Evolutionary conservation across 176 grass and related monocot species (phyloP).

Genomic region (Musa acuminata): DNA sequence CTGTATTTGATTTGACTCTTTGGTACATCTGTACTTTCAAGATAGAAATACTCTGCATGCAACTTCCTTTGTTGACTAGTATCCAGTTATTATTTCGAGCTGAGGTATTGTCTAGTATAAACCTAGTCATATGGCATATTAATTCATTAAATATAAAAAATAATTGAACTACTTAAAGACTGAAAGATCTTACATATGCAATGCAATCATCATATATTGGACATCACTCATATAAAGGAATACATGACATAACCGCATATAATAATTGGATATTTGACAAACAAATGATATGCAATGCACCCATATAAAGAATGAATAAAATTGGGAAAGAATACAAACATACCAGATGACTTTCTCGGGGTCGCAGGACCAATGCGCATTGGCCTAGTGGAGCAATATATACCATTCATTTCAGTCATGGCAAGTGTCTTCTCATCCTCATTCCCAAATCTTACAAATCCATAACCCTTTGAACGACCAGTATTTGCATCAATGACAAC

Average conservation of each 20-base stretch:
- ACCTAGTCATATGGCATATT: no score
- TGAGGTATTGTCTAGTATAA: no score
- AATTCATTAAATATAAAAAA: neutral
- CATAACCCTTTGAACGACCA: conserved; percentile 91
- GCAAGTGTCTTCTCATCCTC: conserved; percentile 77
- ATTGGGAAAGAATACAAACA: conserved; percentile 19
- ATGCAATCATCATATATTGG: neutral
- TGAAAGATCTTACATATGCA: neutral
- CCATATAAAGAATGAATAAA: conserved; percentile 7
- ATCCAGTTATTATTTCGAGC: no score
- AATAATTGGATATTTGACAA: neutral
- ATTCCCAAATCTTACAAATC: conserved; percentile 94
- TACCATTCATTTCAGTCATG: conserved; percentile 90
- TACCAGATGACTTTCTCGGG: conserved; percentile 90
- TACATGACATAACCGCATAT: neutral
- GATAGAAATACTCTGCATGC: no score
- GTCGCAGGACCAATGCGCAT: conserved; percentile 95
- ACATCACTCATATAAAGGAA: no score
- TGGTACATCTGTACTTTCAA: no score
- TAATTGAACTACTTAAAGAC: neutral
- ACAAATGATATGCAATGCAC: neutral
- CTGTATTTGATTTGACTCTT: no score
- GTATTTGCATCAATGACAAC: conserved; percentile 98
- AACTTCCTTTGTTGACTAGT: no score
- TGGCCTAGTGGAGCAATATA: conserved; percentile 84